Conservation (phyloP, 257 asterid genomes). For the Solanum etuberosum region DNA sequence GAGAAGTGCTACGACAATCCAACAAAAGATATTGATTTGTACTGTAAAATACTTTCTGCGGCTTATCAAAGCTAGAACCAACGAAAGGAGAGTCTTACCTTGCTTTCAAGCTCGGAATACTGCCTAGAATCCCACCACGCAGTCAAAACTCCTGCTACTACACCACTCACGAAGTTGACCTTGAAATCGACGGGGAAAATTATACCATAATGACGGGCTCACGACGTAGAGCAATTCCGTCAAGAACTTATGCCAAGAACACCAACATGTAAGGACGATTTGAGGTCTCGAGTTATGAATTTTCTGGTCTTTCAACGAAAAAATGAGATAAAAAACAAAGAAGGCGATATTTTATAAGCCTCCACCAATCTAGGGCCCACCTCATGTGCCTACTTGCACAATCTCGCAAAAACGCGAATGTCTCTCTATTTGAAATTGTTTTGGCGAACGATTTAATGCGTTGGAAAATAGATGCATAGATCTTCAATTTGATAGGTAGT, state of each 20-base stretch:
- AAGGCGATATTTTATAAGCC: background rate
- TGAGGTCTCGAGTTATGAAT: background rate
- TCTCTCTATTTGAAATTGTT: background rate
- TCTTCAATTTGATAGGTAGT: background rate
- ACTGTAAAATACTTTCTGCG: background rate
- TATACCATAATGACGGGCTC: background rate
- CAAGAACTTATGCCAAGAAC: background rate
- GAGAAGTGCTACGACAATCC: background rate
- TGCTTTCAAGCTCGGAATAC: background rate
- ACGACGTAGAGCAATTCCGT: background rate
- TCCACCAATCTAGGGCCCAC: background rate
- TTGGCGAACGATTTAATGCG: background rate
- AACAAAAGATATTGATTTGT: background rate
- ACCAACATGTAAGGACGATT: background rate
- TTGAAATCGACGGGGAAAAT: background rate
- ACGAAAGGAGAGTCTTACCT: background rate
- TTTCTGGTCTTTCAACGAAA: background rate
- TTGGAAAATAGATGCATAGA: background rate
- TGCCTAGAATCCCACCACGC: background rate
- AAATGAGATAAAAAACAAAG: background rate
- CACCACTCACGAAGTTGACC: background rate
- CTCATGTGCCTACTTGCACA: background rate
- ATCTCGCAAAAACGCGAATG: background rate
- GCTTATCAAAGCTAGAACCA: background rate
- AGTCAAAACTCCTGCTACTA: background rate